Evolutionary conservation across 148 eudicot species (phyloP).

Genomic region (Amaranthus cruentus): DNA sequence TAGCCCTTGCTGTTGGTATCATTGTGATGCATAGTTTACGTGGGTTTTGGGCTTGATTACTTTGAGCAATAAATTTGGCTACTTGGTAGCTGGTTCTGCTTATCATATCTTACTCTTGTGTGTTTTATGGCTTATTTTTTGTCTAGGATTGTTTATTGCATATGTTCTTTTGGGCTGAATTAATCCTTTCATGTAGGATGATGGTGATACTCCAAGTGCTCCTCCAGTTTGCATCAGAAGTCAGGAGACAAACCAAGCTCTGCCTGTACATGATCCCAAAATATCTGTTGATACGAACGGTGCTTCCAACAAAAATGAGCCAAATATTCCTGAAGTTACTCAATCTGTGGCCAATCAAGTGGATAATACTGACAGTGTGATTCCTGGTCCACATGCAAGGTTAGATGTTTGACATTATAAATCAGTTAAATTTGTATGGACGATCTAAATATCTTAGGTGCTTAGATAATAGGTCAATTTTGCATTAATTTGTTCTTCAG

Average conservation of each 20-base stretch:
- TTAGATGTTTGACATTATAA: conserved; percentile 32
- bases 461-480: background rate
- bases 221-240: conserved; percentile 55
- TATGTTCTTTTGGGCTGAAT: background rate
- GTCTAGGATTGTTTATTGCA: background rate
- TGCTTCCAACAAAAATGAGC: conserved; percentile 23
- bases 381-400: conserved; percentile 42
- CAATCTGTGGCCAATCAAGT: conserved; percentile 25
- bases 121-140: background rate
- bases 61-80: too few relatives aligned
- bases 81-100: background rate
- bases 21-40: too few relatives aligned
- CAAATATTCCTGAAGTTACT: conserved; percentile 11
- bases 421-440: conserved; percentile 17
- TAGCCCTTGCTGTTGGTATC: background rate
- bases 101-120: background rate
- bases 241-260: conserved; percentile 33
- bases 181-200: conserved; percentile 23
- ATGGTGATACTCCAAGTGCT: conserved; percentile 74
- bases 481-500: conserved; percentile 33
- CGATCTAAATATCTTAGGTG: background rate
- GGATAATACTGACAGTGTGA: conserved; percentile 25
- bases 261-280: conserved; percentile 20
- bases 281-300: conserved; percentile 22
- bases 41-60: too few relatives aligned